A percentile compares a stretch with the other conserved stretches of the same genome.
phyloP scores from a whole-genome alignment of 257 asterid genomes.

The Misopates orontium region DNA sequence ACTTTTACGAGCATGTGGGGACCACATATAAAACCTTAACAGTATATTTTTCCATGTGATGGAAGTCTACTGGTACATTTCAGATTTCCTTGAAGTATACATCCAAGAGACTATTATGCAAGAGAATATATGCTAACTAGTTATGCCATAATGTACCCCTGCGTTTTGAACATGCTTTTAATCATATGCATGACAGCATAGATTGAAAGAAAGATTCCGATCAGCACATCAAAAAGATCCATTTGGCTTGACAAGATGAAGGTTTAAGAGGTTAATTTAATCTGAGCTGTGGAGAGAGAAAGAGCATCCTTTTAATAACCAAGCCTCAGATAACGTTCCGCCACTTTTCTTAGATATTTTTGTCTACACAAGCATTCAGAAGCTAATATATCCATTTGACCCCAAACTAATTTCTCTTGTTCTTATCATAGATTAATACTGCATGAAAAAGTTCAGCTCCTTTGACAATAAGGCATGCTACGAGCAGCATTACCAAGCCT shows the following conservation, averaged over 20 bases:
- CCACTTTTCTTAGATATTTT: too few relatives aligned
- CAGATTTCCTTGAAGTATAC: neutral
- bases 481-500: too few relatives aligned
- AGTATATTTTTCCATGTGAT: slow-evolving; percentile 1
- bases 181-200: neutral
- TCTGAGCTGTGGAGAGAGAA: neutral
- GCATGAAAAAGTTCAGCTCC: neutral
- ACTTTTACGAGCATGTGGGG: neutral
- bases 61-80: neutral
- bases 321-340: neutral
- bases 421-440: neutral
- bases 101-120: neutral
- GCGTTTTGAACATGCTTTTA: neutral
- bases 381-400: too few relatives aligned
- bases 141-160: neutral
- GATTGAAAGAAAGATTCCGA: neutral
- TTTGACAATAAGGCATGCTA: neutral
- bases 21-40: neutral
- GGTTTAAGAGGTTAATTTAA: neutral
- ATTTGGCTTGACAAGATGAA: neutral
- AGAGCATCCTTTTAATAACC: slow-evolving; percentile 1
- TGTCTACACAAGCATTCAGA: too few relatives aligned
- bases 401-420: too few relatives aligned
- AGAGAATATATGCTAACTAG: neutral
- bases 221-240: neutral